These are phyloP conservation scores for Metarhizium sp. DNA, from an alignment of 2,329 filamentous ascomycete genomes.

Conservation along the genomic window DNA sequence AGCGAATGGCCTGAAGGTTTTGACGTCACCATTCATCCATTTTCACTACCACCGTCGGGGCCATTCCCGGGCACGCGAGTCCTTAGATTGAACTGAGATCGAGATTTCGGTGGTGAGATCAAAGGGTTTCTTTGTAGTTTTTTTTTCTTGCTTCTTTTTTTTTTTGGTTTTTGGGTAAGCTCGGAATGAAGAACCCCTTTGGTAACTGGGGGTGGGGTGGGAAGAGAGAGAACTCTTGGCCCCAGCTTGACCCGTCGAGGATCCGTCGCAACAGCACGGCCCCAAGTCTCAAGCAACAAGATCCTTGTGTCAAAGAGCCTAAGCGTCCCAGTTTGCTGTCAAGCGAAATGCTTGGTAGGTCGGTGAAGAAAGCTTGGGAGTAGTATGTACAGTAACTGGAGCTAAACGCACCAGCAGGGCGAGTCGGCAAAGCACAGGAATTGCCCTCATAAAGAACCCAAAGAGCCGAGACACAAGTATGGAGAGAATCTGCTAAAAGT, in stretches of 20 bases:
- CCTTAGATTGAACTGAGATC: conserved; percentile 12
- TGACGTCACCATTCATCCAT: background rate
- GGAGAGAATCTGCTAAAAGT: too few species aligned
- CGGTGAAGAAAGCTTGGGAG: too few species aligned
- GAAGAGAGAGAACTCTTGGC: background rate
- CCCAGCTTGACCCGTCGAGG: background rate
- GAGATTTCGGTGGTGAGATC: conserved; percentile 21
- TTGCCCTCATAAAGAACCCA: too few species aligned
- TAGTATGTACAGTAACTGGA: too few species aligned
- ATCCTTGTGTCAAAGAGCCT: background rate
- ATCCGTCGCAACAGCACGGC: background rate
- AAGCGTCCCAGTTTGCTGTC: too few species aligned
- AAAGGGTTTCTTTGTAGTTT: conserved; percentile 11
- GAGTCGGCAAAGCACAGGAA: too few species aligned
- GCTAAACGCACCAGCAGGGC: too few species aligned
- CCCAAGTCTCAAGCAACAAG: background rate
- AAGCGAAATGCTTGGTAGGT: too few species aligned
- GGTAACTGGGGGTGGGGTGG: background rate
- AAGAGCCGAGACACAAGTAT: too few species aligned
- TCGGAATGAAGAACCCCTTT: background rate
- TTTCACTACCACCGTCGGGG: background rate
- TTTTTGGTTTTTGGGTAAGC: background rate
- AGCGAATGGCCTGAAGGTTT: background rate
- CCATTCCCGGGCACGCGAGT: background rate
- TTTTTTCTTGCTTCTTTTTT: background rate